Base-by-base conservation (phyloP, 1,139 yeast species). In the Blastobotrys petasosporus region DNA sequence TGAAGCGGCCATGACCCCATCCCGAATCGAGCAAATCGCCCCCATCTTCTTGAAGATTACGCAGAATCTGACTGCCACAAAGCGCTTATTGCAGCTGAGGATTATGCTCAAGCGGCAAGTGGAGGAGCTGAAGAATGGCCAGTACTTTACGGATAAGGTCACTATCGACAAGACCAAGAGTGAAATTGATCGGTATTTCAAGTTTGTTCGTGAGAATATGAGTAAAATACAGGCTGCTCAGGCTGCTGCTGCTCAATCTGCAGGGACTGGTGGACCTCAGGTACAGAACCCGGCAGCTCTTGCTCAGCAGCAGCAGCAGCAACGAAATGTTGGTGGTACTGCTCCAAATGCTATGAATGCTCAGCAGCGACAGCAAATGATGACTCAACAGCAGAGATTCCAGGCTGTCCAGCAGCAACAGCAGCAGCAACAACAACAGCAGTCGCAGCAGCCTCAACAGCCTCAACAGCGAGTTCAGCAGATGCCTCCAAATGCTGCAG, bases 21-120 rank as follows among this genome's bases (percentile, higher is more conserved):
- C 80, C 39, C 75, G 81, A 54, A 84, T 84, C 17, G 94, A 86
- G 60, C 81, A 81, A 51, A 73, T 86, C 42, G 79, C 85, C 42
- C 87, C 94, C 38, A 80, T 85, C 60, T 85, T 85, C 57, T 86
- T 76, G 59, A 76, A 82, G 50, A 71, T 86, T 47, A 82, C 94
- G 1, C 77, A 82, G 56, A 85, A 83, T 60, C 75, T 74, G 39
- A 86, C 80, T 47, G 90, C 86, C 4, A 83, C 95, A 1, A 79
- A 79, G 57, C 76, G 85, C 52, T 74, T 87, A 52, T 73, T 87
- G 50, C 92, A 85, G 61, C 79, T 85, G 74, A 82, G 86, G 63
- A 74, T 79, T 51, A 82, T 86, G 83, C 79, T 86, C 38, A 82
- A 80, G 57, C 83, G 82, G 60, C 84, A 86, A 51, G 68, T 82